Evolutionary conservation across 2,329 filamentous ascomycete genomes (phyloP).

Genomic region (Sporothrix pallida): DNA sequence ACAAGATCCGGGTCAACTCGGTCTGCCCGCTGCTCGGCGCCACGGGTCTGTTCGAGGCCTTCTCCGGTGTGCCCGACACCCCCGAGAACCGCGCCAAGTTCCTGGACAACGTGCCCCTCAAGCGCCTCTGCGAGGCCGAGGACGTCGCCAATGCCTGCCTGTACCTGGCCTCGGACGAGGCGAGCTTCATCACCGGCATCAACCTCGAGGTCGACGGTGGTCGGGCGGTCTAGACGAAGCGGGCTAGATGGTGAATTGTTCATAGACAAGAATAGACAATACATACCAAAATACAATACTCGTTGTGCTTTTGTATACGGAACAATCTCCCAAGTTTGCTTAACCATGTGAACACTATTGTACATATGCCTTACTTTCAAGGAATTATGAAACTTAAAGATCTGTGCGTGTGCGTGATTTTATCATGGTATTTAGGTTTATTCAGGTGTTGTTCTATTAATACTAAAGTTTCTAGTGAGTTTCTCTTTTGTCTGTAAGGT

Average conservation of each 20-base stretch:
- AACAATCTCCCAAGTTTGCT: no score
- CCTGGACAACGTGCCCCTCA: background rate
- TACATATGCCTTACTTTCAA: no score
- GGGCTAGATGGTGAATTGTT: background rate
- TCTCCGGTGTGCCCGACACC: background rate
- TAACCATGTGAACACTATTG: no score
- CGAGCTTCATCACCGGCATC: slow-evolving; percentile 3
- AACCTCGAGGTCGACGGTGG: background rate
- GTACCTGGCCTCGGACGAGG: background rate
- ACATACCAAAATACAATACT: background rate
- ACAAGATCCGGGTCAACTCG: background rate
- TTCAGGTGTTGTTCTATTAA: no score
- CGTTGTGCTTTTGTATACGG: background rate
- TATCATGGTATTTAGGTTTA: no score
- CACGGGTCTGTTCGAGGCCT: background rate
- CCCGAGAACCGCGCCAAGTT: background rate
- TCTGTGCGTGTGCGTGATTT: no score
- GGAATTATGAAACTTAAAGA: no score
- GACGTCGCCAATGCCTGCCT: background rate
- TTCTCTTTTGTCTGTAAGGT: no score
- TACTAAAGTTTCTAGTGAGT: no score
- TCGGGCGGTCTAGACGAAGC: background rate
- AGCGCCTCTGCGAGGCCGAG: background rate
- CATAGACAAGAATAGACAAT: background rate
- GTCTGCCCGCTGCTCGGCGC: background rate